A percentile compares a stretch with the other conserved stretches of the same genome.
phyloP scores from a whole-genome alignment of 2,329 filamentous ascomycete genomes.

The Triangularia setosa region DNA sequence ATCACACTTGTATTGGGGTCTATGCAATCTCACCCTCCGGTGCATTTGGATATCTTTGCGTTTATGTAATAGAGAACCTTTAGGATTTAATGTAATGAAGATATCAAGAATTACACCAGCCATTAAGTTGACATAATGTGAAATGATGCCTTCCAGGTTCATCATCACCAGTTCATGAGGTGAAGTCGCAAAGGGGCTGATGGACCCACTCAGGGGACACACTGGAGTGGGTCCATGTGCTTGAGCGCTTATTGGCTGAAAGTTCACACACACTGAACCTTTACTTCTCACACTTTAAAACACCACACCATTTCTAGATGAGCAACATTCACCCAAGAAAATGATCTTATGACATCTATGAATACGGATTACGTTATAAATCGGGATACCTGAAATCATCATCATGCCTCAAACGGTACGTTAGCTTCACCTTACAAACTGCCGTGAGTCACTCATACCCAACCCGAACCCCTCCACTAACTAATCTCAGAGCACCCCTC shows the following conservation, averaged over 20 bases:
- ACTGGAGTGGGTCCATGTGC: neutral
- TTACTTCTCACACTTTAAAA: neutral
- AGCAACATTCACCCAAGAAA: neutral
- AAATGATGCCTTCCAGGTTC: neutral
- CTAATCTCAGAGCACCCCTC: conserved; percentile 11
- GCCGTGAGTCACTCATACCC: conserved; percentile 1
- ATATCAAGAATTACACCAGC: too few species aligned
- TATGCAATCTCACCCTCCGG: too few species aligned
- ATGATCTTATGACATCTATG: conserved; percentile 6
- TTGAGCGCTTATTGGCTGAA: neutral
- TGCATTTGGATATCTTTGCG: too few species aligned
- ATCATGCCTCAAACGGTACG: conserved; percentile 19
- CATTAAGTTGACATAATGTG: too few species aligned
- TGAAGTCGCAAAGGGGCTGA: neutral
- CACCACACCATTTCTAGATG: neutral
- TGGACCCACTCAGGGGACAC: neutral
- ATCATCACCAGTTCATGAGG: neutral
- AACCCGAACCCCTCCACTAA: neutral
- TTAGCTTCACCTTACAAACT: neutral
- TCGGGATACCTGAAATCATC: neutral
- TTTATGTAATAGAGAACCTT: too few species aligned
- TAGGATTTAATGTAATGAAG: too few species aligned
- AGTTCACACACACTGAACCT: neutral
- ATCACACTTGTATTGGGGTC: too few species aligned
- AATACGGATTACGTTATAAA: neutral